Evolutionary conservation across 2,329 filamentous ascomycete genomes (phyloP).

Genomic region (Botrytis medusae): DNA sequence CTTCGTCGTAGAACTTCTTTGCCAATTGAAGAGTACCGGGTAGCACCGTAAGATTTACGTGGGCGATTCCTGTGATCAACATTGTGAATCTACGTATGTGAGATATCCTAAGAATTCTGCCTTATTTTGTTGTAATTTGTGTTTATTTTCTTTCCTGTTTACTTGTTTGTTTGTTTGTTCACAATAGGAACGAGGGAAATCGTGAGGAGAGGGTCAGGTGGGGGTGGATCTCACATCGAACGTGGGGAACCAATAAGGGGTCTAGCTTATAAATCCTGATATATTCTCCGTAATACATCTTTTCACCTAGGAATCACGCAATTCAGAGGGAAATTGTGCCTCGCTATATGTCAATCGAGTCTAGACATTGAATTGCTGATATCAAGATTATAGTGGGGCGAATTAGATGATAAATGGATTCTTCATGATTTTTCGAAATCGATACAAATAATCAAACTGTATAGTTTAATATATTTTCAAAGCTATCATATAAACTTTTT

Average conservation of each 20-base stretch:
- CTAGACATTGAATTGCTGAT: background rate
- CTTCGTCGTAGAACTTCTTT: slow-evolving; percentile 54
- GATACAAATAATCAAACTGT: background rate
- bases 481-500: background rate
- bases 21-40: slow-evolving; percentile 52
- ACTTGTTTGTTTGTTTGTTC: background rate
- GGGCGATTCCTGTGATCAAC: slow-evolving; percentile 52
- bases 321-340: background rate
- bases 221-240: background rate
- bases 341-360: background rate
- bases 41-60: slow-evolving; percentile 60
- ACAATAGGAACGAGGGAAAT: background rate
- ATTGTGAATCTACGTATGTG: slow-evolving; percentile 13
- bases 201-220: background rate
- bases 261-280: background rate
- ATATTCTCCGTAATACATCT: background rate
- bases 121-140: background rate
- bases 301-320: background rate
- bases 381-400: background rate
- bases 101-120: background rate
- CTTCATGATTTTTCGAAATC: background rate
- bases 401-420: background rate
- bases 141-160: background rate
- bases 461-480: background rate
- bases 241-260: background rate